phyloP scores from a whole-genome alignment of 768 basidiomycete species.

The Hortiboletus flavorubellus region DNA sequence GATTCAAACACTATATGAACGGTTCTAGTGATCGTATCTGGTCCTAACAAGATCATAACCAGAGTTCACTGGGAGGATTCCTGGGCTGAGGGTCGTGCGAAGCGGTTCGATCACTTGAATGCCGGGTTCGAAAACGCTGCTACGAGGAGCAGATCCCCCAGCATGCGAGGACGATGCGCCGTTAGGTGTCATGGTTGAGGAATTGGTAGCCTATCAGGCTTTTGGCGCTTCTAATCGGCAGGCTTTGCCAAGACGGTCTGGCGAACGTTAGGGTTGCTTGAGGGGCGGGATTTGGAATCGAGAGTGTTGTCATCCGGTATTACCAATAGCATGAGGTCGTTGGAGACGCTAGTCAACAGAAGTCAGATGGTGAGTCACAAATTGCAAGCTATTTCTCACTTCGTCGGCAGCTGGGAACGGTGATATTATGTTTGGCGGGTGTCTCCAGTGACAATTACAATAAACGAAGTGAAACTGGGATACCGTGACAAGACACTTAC shows the following conservation, averaged over 20 bases:
- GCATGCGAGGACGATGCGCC: conserved; percentile 2
- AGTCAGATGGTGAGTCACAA: conserved; percentile 3
- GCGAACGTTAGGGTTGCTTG: conserved; percentile 24
- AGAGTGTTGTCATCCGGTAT: conserved; percentile 4
- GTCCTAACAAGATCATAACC: too few relatives aligned
- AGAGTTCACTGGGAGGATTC: background rate
- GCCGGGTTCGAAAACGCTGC: conserved; percentile 16
- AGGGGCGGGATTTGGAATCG: rapidly evolving
- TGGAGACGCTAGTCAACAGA: conserved; percentile 7
- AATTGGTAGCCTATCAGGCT: conserved; percentile 6
- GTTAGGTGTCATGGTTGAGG: background rate
- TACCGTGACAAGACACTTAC: conserved; percentile 12
- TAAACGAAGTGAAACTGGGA: conserved; percentile 4
- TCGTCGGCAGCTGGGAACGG: conserved; percentile 5
- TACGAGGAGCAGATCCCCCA: background rate
- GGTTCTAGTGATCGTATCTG: too few relatives aligned
- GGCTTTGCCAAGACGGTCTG: conserved; percentile 21
- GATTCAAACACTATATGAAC: too few relatives aligned
- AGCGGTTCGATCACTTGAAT: conserved; percentile 18
- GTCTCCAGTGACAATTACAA: conserved; percentile 15
- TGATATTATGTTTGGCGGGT: conserved; percentile 22
- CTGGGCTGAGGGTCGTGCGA: background rate
- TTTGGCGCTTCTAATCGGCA: conserved; percentile 23
- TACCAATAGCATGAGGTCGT: conserved; percentile 4
- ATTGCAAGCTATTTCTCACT: conserved; percentile 12